Percentiles rank a stretch among this genome's conserved stretches.
These are phyloP conservation scores for Globisporangium acanthophoron DNA, from an alignment of 352 stramenopile species.

Conservation along the genomic window DNA sequence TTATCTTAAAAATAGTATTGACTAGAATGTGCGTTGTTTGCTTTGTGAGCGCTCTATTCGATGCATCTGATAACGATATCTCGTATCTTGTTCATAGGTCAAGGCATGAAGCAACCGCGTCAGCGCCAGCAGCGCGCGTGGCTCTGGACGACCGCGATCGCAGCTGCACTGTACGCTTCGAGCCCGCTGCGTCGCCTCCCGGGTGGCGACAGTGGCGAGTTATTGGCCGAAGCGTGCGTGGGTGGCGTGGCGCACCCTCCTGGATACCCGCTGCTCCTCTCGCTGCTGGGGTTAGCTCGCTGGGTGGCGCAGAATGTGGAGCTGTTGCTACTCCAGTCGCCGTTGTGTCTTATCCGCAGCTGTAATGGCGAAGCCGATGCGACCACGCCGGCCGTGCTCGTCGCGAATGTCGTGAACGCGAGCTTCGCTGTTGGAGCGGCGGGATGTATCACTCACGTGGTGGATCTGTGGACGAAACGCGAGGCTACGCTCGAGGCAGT, in stretches of 20 bases:
- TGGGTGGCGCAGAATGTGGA: slow-evolving; percentile 1
- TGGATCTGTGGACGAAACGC: slow-evolving; percentile 22
- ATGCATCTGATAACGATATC: no score
- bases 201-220: slow-evolving; percentile 85
- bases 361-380: background rate
- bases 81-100: no score
- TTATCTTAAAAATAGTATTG: no score
- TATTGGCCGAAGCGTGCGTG: slow-evolving; percentile 89
- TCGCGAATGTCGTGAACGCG: slow-evolving; percentile 36
- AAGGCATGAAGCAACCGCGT: background rate
- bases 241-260: slow-evolving; percentile 90
- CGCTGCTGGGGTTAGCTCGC: slow-evolving; percentile 36
- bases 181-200: slow-evolving; percentile 29
- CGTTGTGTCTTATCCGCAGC: background rate
- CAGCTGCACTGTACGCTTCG: slow-evolving; percentile 16
- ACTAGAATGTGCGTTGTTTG: no score
- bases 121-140: slow-evolving; percentile 9
- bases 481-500: slow-evolving; percentile 21
- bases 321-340: background rate
- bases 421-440: slow-evolving; percentile 23
- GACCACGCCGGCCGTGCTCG: slow-evolving; percentile 18
- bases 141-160: slow-evolving; percentile 20
- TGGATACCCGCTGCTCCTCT: slow-evolving; percentile 89
- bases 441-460: slow-evolving; percentile 28
- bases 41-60: no score